These are phyloP conservation scores for Saccharomyces paradoxus DNA, from an alignment of 805 yeast genomes.

Conservation along the genomic window DNA sequence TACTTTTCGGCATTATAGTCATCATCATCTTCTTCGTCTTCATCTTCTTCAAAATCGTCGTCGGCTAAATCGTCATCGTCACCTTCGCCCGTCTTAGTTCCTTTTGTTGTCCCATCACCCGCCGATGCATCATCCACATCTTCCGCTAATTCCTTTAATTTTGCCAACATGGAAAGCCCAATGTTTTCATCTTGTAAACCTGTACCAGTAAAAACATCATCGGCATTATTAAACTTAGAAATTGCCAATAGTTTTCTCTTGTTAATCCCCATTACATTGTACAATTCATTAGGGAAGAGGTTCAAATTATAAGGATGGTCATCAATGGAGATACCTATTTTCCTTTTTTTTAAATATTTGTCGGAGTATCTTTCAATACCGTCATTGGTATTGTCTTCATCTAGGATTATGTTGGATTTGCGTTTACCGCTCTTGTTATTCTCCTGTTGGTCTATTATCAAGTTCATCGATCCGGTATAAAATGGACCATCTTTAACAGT, in stretches of 20 bases:
- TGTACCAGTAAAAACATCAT: constrained; percentile 22
- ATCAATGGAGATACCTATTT: constrained; percentile 61
- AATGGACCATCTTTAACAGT: constrained; percentile 60
- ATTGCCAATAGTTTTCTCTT: constrained; percentile 43
- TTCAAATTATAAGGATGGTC: constrained; percentile 69
- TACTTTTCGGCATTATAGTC: constrained; percentile 58
- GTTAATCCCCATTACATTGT: constrained; percentile 60
- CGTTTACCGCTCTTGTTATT: constrained; percentile 11
- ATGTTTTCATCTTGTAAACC: constrained; percentile 22
- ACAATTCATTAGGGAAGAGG: constrained; percentile 72
- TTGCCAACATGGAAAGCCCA: constrained; percentile 37
- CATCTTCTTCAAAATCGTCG: constrained; percentile 51
- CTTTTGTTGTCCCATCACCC: constrained; percentile 25
- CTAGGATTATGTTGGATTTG: constrained; percentile 23
- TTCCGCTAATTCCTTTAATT: constrained; percentile 42
- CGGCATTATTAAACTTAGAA: constrained; percentile 27
- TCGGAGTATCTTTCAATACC: constrained; percentile 81
- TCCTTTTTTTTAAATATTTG: constrained; percentile 60
- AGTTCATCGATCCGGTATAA: constrained; percentile 45
- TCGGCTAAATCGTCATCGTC: constrained; percentile 41
- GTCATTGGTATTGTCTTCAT: constrained; percentile 44
- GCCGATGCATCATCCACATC: constrained; percentile 33
- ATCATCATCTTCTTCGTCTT: constrained; percentile 48
- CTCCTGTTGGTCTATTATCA: constrained; percentile 23
- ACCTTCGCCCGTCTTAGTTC: constrained; percentile 26